These are phyloP conservation scores for Cryphonectria parasitica DNA, from an alignment of 2,329 filamentous ascomycete genomes.

Conservation along the genomic window DNA sequence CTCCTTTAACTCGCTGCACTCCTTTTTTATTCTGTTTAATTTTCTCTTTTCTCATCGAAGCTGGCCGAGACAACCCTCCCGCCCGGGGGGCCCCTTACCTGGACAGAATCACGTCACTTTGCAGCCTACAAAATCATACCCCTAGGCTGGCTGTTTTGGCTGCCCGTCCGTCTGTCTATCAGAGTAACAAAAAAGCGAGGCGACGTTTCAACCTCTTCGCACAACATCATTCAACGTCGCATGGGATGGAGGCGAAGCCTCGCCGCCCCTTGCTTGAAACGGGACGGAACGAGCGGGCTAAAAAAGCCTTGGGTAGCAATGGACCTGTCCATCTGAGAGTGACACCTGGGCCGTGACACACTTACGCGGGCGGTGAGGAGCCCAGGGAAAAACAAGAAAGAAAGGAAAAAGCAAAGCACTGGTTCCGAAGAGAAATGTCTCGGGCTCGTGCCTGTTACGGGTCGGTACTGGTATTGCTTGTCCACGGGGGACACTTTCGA, in stretches of 20 bases:
- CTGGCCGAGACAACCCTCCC: neutral
- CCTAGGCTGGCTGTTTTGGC: no score
- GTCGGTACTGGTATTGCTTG: conserved; percentile 18
- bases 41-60: neutral
- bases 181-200: neutral
- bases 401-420: no score
- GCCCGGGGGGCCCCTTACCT: neutral
- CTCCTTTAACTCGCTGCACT: neutral
- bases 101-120: neutral
- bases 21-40: no score
- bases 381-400: neutral
- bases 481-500: neutral
- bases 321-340: neutral
- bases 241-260: neutral
- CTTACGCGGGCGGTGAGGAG: conserved; percentile 11
- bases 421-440: conserved; percentile 17
- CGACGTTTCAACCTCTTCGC: neutral
- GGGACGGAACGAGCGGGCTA: conserved; percentile 1
- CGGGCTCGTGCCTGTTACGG: conserved; percentile 10
- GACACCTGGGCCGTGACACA: neutral
- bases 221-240: neutral
- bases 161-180: neutral
- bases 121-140: neutral
- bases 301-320: no score
- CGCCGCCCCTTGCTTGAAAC: neutral